Conservation (phyloP, 768 basidiomycete species). For the Astraeus odoratus region DNA sequence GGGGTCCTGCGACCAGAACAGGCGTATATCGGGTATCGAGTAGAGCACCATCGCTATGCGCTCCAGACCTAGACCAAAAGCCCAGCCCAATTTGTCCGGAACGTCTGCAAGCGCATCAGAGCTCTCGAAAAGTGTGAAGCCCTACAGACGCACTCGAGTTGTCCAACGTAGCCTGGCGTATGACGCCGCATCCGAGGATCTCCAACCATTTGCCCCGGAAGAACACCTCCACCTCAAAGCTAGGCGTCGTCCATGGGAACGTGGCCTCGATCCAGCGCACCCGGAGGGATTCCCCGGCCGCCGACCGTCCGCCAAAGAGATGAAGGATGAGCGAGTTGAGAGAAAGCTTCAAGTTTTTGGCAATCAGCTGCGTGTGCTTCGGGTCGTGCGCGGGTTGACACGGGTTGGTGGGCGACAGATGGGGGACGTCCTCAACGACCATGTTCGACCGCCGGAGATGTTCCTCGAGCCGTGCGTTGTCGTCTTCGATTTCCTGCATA, state of each 20-base stretch:
- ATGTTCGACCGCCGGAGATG: conserved; percentile 69
- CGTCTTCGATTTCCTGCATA: conserved; percentile 57
- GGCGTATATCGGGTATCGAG: conserved; percentile 93
- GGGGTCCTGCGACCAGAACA: conserved; percentile 91
- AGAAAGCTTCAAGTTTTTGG: conserved; percentile 83
- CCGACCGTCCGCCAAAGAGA: conserved; percentile 64
- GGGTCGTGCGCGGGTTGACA: conserved; percentile 75
- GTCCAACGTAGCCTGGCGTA: conserved; percentile 82
- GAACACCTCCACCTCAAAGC: conserved; percentile 96
- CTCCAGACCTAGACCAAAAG: conserved; percentile 95
- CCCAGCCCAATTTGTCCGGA: conserved; percentile 87
- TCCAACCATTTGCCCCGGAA: conserved; percentile 97
- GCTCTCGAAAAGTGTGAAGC: not conserved
- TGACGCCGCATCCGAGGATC: conserved; percentile 89
- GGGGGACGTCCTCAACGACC: conserved; percentile 79
- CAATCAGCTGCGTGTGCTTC: conserved; percentile 60
- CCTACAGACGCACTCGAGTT: conserved; percentile 77
- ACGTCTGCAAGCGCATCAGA: conserved; percentile 44
- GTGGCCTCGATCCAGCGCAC: conserved; percentile 98
- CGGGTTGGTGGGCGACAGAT: conserved; percentile 69
- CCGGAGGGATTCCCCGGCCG: conserved; percentile 59
- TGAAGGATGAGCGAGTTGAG: conserved; percentile 80
- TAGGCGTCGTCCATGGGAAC: conserved; percentile 97
- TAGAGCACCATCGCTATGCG: conserved; percentile 97
- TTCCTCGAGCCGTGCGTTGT: conserved; percentile 58